Percentiles rank a stretch among this genome's conserved stretches.
Conservation (phyloP, 495 filamentous ascomycete genomes). For the Aspergillus homomorphus region DNA sequence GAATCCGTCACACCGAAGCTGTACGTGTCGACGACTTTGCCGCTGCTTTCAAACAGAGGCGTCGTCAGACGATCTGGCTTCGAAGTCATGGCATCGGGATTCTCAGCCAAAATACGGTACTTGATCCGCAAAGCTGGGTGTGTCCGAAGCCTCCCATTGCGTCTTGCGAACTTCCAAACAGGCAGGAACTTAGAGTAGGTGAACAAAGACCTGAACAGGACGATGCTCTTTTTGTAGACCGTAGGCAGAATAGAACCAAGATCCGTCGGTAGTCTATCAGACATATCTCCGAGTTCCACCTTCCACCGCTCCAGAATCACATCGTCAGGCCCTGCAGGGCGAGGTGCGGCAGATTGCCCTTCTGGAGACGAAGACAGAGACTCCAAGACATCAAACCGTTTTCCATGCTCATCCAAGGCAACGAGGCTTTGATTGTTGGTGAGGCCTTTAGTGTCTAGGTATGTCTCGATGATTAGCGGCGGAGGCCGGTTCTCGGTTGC, state of each 20-base stretch:
- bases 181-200: conserved; percentile 78
- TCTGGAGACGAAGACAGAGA: conserved; percentile 61
- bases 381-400: conserved; percentile 88
- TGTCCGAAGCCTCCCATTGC: conserved; percentile 61
- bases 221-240: conserved; percentile 92
- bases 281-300: conserved; percentile 67
- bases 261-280: conserved; percentile 54
- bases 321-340: conserved; percentile 48
- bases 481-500: conserved; percentile 74
- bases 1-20: conserved; percentile 77
- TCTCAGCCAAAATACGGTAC: conserved; percentile 71
- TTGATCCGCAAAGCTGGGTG: conserved; percentile 65
- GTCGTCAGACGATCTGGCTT: conserved; percentile 64
- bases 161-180: conserved; percentile 80
- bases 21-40: conserved; percentile 69
- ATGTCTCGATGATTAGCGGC: conserved; percentile 86
- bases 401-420: conserved; percentile 80
- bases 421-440: conserved; percentile 84
- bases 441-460: conserved; percentile 75
- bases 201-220: conserved; percentile 92
- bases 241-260: conserved; percentile 72
- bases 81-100: conserved; percentile 35
- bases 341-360: conserved; percentile 30
- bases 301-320: conserved; percentile 90
- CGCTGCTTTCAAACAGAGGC: conserved; percentile 65